phyloP scores from a whole-genome alignment of 306 rosid species.

The Boehmeria nivea region DNA sequence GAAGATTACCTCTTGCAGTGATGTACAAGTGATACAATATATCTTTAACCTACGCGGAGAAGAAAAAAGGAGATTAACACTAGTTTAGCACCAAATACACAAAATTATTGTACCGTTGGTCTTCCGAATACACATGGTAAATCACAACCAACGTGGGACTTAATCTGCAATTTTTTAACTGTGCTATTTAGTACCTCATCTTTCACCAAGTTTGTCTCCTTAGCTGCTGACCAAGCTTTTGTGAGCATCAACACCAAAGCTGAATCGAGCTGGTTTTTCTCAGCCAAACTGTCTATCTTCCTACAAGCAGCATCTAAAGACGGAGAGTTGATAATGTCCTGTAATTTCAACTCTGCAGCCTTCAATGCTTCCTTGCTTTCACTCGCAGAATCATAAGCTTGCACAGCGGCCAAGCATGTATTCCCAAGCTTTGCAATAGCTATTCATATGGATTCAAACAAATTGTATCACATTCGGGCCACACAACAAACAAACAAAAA shows the following conservation, averaged over 20 bases:
- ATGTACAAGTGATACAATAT: slow-evolving; percentile 66
- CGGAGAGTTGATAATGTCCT: slow-evolving; percentile 86
- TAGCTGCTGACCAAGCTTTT: slow-evolving; percentile 96
- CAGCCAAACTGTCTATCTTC: slow-evolving; percentile 90
- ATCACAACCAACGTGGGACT: background rate
- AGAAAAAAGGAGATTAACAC: background rate
- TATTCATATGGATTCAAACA: slow-evolving; percentile 19
- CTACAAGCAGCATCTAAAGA: slow-evolving; percentile 80
- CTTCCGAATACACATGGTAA: background rate
- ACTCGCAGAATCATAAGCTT: slow-evolving; percentile 69
- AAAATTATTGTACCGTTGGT: background rate
- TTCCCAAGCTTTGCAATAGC: slow-evolving; percentile 72
- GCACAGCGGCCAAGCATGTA: slow-evolving; percentile 77
- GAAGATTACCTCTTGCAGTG: slow-evolving; percentile 81
- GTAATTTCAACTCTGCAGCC: slow-evolving; percentile 83
- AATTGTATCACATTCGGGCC: slow-evolving; percentile 5
- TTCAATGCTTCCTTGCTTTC: slow-evolving; percentile 75
- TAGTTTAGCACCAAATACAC: background rate
- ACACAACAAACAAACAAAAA: too few species aligned
- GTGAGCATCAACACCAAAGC: slow-evolving; percentile 89
- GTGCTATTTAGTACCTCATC: slow-evolving; percentile 68
- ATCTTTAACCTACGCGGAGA: slow-evolving; percentile 60
- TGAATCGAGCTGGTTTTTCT: slow-evolving; percentile 78
- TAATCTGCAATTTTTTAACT: too few species aligned
- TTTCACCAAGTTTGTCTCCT: slow-evolving; percentile 75